Conservation (phyloP, 306 rosid genomes). For the Inga oerstediana region DNA sequence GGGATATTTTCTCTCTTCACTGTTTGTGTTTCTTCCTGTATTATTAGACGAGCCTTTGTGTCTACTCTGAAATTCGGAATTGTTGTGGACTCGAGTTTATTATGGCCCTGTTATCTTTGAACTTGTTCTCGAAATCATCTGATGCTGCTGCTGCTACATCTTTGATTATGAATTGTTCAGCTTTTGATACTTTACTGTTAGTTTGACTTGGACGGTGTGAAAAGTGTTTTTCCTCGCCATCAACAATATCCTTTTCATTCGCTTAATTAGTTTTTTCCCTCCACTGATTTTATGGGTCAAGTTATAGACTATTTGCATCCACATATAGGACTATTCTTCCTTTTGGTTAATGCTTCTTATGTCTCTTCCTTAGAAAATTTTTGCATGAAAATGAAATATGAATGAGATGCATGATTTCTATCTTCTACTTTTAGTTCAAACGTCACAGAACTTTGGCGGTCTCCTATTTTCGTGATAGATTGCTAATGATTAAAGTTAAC, state of each 20-base stretch:
- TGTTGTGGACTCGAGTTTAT: not conserved
- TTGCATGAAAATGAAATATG: conserved; percentile 19
- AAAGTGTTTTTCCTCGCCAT: not conserved
- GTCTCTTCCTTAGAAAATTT: conserved; percentile 16
- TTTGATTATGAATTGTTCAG: not conserved
- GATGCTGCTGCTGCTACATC: not conserved
- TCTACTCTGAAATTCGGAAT: not conserved
- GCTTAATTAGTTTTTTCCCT: not conserved
- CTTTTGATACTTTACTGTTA: not conserved
- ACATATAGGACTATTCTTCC: not conserved
- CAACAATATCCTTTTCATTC: not conserved
- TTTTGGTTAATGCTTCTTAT: not conserved
- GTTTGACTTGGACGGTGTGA: not conserved
- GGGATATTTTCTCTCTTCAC: not conserved
- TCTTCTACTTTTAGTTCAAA: not conserved
- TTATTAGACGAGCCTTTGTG: not conserved
- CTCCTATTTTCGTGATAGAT: not conserved
- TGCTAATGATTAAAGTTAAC: not conserved
- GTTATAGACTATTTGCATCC: not conserved
- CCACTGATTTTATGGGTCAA: not conserved
- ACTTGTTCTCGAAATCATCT: conserved; percentile 6
- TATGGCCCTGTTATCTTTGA: not conserved
- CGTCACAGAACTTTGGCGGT: not conserved
- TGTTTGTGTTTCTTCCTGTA: not conserved
- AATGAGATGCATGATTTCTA: not conserved